A percentile compares a stretch with the other conserved stretches of the same genome.
Conservation (phyloP, 2,329 filamentous ascomycete genomes). For the Monosporascus sp. region DNA sequence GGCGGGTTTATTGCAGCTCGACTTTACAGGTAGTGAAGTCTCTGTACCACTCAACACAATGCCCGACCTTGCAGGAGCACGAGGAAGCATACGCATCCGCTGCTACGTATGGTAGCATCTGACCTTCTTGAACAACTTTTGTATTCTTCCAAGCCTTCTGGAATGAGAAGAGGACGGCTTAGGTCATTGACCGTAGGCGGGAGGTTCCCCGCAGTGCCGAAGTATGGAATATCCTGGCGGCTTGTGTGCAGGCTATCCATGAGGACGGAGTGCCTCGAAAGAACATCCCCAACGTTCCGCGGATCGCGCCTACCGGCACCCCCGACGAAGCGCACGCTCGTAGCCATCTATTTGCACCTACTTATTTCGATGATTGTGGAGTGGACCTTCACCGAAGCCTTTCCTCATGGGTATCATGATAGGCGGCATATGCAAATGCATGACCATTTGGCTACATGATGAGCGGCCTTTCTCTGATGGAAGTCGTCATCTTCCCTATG, state of each 20-base stretch:
- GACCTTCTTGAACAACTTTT: neutral
- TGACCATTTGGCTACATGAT: slow-evolving; percentile 7
- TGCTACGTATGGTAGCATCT: neutral
- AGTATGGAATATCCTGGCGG: neutral
- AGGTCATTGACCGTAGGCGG: neutral
- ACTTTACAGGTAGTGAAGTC: neutral
- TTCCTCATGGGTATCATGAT: slow-evolving; percentile 11
- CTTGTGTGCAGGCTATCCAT: neutral
- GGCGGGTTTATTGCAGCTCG: slow-evolving; percentile 1
- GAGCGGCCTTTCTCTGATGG: neutral
- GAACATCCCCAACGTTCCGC: neutral
- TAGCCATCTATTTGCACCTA: neutral
- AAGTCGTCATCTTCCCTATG: slow-evolving; percentile 5
- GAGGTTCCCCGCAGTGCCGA: neutral
- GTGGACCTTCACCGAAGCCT: neutral
- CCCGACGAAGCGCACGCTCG: neutral
- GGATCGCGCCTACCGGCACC: neutral
- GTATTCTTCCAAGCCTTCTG: neutral
- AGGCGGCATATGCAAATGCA: slow-evolving; percentile 17
- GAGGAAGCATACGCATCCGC: neutral
- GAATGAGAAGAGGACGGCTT: neutral
- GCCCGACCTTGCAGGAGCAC: neutral
- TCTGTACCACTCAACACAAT: neutral
- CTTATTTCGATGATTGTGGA: neutral
- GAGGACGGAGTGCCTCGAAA: neutral